A percentile compares a stretch with the other conserved stretches of the same genome.
These are phyloP conservation scores for Fraxinus velutina DNA, from an alignment of 305 asterid species.

Conservation along the genomic window DNA sequence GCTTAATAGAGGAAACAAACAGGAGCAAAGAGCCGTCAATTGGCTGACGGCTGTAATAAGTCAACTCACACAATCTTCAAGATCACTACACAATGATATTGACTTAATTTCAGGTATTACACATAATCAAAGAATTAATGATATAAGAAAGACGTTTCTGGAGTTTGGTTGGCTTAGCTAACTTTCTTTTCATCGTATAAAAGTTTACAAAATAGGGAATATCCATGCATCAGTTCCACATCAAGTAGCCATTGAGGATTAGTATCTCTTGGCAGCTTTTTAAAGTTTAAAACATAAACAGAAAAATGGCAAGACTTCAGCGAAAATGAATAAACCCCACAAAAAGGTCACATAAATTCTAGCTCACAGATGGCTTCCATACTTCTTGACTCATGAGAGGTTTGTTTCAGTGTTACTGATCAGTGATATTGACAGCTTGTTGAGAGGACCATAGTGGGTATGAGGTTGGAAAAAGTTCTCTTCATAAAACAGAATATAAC, in stretches of 20 bases:
- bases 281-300: neutral
- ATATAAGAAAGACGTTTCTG: neutral
- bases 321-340: neutral
- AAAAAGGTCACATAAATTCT: neutral
- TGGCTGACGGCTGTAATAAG: neutral
- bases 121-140: neutral
- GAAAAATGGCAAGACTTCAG: neutral
- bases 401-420: neutral
- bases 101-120: neutral
- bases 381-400: neutral
- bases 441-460: neutral
- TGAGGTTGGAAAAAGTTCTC: neutral
- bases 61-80: neutral
- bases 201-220: neutral
- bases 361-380: neutral
- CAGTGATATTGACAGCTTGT: neutral
- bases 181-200: neutral
- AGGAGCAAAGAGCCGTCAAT: neutral
- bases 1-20: too few relatives aligned
- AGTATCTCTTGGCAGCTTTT: neutral
- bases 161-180: neutral
- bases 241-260: neutral
- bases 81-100: neutral
- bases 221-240: neutral
- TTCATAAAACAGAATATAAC: constrained; percentile 5